These are phyloP conservation scores for Papilionanthe hybrid DNA, from an alignment of 116 monocot species.

Conservation along the genomic window DNA sequence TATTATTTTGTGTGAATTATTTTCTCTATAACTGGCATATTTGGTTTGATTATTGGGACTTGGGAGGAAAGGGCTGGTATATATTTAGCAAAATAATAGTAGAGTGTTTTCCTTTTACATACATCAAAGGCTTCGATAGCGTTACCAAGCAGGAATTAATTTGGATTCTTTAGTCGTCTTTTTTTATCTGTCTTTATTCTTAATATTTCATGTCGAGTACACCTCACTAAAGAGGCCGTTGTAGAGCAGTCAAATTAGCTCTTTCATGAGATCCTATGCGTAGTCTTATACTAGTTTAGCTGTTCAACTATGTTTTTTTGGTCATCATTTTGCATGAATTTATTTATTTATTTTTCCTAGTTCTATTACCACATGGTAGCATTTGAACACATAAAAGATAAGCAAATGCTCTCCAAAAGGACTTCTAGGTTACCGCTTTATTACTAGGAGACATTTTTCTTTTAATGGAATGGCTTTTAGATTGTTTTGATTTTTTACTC, in stretches of 20 bases:
- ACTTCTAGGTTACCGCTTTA: not conserved
- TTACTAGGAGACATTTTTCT: not conserved
- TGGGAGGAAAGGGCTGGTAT: too few relatives aligned
- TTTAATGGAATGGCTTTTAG: not conserved
- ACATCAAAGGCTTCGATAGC: not conserved
- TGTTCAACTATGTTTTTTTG: not conserved
- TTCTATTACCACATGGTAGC: not conserved
- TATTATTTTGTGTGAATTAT: not conserved
- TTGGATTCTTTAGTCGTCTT: not conserved
- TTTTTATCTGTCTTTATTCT: not conserved
- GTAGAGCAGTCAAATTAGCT: not conserved
- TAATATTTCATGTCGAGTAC: not conserved
- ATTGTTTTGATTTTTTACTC: not conserved
- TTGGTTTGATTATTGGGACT: too few relatives aligned
- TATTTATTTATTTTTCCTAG: not conserved
- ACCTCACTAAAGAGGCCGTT: not conserved
- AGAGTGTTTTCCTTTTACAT: not conserved
- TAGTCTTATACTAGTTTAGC: not conserved
- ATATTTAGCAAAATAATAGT: not conserved
- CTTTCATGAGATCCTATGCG: not conserved
- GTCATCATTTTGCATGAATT: not conserved
- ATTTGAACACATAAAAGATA: not conserved
- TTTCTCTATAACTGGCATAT: too few relatives aligned
- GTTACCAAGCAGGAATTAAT: not conserved
- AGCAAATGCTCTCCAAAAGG: not conserved